These are phyloP conservation scores for Gnetum montanum DNA, from an alignment of 75 land plant genomes.

Conservation along the genomic window DNA sequence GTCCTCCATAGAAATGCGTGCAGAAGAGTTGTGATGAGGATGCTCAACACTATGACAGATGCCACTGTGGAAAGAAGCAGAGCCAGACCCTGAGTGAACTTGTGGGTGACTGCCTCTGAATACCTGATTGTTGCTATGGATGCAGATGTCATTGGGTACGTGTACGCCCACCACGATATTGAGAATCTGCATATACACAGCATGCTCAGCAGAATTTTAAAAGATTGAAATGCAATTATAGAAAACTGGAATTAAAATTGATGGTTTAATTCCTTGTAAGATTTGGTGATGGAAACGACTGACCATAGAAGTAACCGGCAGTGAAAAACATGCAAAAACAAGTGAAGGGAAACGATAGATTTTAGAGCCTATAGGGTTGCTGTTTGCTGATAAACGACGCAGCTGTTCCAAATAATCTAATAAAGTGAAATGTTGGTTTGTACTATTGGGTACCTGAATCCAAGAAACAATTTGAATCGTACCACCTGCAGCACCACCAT, in stretches of 20 bases:
- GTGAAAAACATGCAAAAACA: background rate
- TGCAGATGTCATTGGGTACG: conserved; percentile 91
- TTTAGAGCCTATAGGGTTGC: too few species aligned
- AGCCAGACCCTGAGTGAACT: conserved; percentile 52
- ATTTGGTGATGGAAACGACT: background rate
- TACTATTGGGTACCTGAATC: conserved; percentile 39
- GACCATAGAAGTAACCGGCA: background rate
- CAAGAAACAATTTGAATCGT: conserved; percentile 84
- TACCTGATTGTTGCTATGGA: conserved; percentile 75
- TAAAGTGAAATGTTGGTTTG: background rate
- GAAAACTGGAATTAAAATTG: background rate
- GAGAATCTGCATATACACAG: conserved; percentile 61
- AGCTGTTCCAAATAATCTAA: background rate
- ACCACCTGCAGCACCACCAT: conserved; percentile 40
- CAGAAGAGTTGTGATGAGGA: conserved; percentile 50
- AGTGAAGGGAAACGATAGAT: background rate
- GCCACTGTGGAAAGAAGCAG: conserved; percentile 58
- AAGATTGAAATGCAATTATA: background rate
- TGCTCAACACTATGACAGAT: conserved; percentile 44
- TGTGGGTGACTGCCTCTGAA: conserved; percentile 40
- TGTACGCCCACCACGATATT: conserved; percentile 97
- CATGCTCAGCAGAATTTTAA: background rate
- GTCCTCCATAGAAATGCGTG: conserved; percentile 54
- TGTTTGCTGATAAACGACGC: background rate
- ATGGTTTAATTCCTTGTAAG: background rate